phyloP scores from a whole-genome alignment of 306 rosid species.

The Prunus padus region DNA sequence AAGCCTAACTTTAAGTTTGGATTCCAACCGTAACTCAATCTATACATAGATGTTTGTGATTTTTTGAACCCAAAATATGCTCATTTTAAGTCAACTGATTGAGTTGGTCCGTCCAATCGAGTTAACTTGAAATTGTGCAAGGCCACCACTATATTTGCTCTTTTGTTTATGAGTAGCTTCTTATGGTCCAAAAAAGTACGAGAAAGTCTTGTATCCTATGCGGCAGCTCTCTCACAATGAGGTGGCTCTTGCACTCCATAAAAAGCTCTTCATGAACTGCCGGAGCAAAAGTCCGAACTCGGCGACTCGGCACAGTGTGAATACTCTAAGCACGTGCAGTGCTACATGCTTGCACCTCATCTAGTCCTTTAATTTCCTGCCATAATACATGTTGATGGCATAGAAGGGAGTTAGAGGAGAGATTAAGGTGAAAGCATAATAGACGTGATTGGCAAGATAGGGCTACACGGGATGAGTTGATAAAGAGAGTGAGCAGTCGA shows the following conservation, averaged over 20 bases:
- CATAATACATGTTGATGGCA: background rate
- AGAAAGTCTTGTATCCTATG: background rate
- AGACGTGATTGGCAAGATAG: too few relatives aligned
- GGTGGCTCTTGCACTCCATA: background rate
- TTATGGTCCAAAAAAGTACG: too few relatives aligned
- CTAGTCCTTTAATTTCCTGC: background rate
- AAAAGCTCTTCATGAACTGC: background rate
- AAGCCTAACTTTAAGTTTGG: too few relatives aligned
- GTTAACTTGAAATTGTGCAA: too few relatives aligned
- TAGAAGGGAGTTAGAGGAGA: background rate
- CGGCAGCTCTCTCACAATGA: too few relatives aligned
- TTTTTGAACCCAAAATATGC: too few relatives aligned
- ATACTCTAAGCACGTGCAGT: background rate
- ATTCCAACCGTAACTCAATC: too few relatives aligned
- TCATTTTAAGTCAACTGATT: background rate
- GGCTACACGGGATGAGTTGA: background rate
- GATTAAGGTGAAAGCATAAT: background rate
- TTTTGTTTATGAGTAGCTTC: background rate
- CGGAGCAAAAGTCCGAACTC: too few relatives aligned
- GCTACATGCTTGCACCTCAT: background rate
- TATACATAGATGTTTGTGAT: too few relatives aligned
- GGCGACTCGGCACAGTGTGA: too few relatives aligned
- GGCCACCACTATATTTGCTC: background rate
- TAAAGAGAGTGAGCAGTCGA: background rate
- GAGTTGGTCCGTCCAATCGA: too few relatives aligned